Evolutionary conservation across 129 eudicot species (phyloP).

Genomic region (Glebionis coronaria): DNA sequence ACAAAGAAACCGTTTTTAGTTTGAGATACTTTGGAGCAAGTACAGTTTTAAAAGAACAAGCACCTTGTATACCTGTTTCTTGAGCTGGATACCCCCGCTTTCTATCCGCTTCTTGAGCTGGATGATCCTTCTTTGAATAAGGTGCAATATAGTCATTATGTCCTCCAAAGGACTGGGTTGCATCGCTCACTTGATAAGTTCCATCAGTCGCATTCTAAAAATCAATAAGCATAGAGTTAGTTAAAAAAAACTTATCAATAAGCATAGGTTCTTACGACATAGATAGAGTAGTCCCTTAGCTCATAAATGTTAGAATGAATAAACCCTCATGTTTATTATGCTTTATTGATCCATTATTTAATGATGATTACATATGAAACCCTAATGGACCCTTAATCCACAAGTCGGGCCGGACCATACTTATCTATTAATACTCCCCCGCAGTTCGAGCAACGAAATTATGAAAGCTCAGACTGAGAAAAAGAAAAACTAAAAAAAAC

Average conservation of each 20-base stretch:
- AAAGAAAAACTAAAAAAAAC: too few relatives aligned
- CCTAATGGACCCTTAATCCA: too few relatives aligned
- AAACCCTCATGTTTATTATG: too few relatives aligned
- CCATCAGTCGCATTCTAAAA: slow-evolving; percentile 28
- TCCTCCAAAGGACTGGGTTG: slow-evolving; percentile 29
- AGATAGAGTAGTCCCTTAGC: slow-evolving; percentile 18
- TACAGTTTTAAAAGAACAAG: background rate
- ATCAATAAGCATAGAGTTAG: slow-evolving; percentile 9
- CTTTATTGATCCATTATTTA: too few relatives aligned
- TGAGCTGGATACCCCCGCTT: slow-evolving; percentile 29
- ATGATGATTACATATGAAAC: too few relatives aligned
- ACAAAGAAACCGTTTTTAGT: slow-evolving; percentile 7
- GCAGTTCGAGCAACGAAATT: too few relatives aligned
- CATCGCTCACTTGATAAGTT: slow-evolving; percentile 28
- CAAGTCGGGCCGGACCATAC: too few relatives aligned
- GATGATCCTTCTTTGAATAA: slow-evolving; percentile 37
- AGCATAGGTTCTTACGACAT: background rate
- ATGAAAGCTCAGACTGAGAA: too few relatives aligned
- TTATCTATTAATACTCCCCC: too few relatives aligned
- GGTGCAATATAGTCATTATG: slow-evolving; percentile 34
- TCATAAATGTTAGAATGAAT: too few relatives aligned
- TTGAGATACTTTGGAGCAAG: background rate
- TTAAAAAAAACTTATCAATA: too few relatives aligned
- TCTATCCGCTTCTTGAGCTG: slow-evolving; percentile 44
- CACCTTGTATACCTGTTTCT: slow-evolving; percentile 42